Evolutionary conservation across 306 rosid genomes (phyloP).

Genomic region (Ormosia semicastrata): DNA sequence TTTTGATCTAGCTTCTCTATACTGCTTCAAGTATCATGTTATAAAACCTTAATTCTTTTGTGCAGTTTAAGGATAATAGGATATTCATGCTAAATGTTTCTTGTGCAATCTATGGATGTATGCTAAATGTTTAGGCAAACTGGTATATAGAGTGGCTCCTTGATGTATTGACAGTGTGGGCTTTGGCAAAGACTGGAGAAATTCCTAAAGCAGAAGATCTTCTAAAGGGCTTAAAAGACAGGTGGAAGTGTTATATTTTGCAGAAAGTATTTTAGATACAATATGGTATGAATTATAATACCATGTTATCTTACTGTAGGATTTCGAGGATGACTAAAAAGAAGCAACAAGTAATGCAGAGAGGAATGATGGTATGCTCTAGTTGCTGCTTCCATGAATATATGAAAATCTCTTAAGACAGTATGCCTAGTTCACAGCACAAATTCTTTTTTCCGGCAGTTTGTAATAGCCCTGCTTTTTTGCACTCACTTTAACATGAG

Average conservation of each 20-base stretch:
- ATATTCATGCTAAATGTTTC: neutral
- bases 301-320: constrained; percentile 41
- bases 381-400: constrained; percentile 11
- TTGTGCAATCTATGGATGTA: constrained; percentile 11
- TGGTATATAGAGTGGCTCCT: constrained; percentile 87
- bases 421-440: neutral
- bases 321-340: constrained; percentile 52
- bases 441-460: neutral
- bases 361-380: constrained; percentile 60
- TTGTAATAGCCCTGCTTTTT: neutral
- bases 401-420: neutral
- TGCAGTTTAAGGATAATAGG: constrained; percentile 3
- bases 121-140: constrained; percentile 49
- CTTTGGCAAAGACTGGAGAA: constrained; percentile 59
- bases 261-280: neutral
- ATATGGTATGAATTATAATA: neutral
- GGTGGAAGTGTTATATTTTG: constrained; percentile 44
- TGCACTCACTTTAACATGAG: neutral
- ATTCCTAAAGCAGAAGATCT: constrained; percentile 63
- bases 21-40: neutral
- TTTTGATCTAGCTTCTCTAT: constrained; percentile 11
- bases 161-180: constrained; percentile 69
- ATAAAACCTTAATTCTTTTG: neutral
- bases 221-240: constrained; percentile 60
- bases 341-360: constrained; percentile 62